Evolutionary conservation across 2,329 filamentous ascomycete genomes (phyloP), one percentile per base, ranked within the genome.

Genomic region (Penicillium expansum): DNA sequence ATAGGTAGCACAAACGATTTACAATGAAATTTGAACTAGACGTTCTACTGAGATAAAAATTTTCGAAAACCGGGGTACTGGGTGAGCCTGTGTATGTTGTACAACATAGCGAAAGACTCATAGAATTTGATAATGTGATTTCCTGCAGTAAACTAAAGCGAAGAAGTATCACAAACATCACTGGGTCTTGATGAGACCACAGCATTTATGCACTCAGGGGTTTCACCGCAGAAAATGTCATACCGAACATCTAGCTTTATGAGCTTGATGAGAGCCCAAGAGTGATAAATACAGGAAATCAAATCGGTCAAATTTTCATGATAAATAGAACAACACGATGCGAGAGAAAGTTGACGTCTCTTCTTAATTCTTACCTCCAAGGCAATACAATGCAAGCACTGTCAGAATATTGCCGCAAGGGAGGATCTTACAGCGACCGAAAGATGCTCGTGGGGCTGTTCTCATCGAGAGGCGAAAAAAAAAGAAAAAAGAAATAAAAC

Each of bases 191-290:
- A 37, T 10, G 27, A 18, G 41, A 41, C n/a, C 38, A 38, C 32
- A 16, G 41, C 29, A 27, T 22, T 48, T 52, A 52, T 47, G 41
- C 33, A 47, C 27, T 13, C 1, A 39, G 20, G 20, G 27, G 48
- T 56, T 56, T n/a, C 48, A 56, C 48, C 9, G 20, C 33, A 44
- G 42, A 56, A 22, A 35, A 22, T 22, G 29, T 45, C 48, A 35
- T 18, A 52, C 35, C 7, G 29, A n/a, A 52, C 6, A 35, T 11
- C 33, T 56, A 22, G 27, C 29, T 30, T 30, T 24, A 22, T 41
- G 41, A 20, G 20, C 20, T 52, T 20, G 4, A 44, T 11, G 20
- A 16, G 18, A 38, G 5, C 5, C 10, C 11, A 30, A 35, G 9
- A 13, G 42, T 13, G 13, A 24, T 44, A 30, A 22, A 8, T 30